Conservation (phyloP, 257 asterid genomes). For the Fraxinus excelsior region DNA sequence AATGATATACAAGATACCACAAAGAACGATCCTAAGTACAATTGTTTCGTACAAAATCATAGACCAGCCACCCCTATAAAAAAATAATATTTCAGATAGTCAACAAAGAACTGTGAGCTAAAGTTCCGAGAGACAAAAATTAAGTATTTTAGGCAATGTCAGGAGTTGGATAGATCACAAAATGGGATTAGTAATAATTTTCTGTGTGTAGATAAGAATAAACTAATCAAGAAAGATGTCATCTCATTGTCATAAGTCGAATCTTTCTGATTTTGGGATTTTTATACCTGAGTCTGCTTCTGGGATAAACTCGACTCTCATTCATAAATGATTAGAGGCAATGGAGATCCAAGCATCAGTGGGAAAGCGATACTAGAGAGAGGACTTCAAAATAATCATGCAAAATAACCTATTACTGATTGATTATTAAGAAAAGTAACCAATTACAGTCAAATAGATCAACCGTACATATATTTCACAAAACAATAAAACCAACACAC, state of each 20-base stretch:
- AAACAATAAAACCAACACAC: not conserved
- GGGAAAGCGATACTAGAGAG: not conserved
- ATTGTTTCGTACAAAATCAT: not conserved
- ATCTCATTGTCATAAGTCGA: not conserved
- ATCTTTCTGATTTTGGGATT: not conserved
- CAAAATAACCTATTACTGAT: not conserved
- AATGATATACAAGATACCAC: not conserved
- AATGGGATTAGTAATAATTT: not conserved
- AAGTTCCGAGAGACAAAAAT: not conserved
- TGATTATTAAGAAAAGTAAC: no score
- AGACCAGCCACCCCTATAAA: slow-evolving; percentile 1
- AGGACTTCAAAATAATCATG: not conserved
- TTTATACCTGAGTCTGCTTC: not conserved
- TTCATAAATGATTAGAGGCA: not conserved
- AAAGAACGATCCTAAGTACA: not conserved
- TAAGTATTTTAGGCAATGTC: not conserved
- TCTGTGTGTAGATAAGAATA: no score
- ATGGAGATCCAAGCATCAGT: not conserved
- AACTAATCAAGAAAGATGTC: no score
- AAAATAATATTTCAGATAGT: not conserved
- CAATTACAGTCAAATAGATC: not conserved
- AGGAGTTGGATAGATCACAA: not conserved
- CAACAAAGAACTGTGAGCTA: not conserved
- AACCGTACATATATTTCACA: not conserved
- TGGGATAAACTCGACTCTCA: not conserved